Base-by-base conservation (phyloP, 2,329 filamentous ascomycete species). In the Fusarium tjaetaba region DNA sequence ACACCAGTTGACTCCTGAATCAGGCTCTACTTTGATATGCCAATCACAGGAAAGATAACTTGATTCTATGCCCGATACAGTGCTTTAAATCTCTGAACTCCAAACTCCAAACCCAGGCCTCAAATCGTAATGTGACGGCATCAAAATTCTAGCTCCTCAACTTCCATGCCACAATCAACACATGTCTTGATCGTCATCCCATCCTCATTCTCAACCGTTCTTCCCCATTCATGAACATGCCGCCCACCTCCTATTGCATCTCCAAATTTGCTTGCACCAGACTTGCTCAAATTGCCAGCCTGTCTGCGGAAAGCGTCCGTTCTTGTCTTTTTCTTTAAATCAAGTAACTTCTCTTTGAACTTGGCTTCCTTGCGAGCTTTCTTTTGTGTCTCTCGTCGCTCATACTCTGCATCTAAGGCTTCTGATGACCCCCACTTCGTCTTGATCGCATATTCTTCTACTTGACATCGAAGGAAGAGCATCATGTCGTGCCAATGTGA, bases 401-500 rank as follows among this genome's bases (percentile, higher is more conserved):
- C 94, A 77, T 96, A 98, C 83, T 98, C 96, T 10, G 89, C 94
- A 80, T 98, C 96, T 9, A 98, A 84, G 1, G 92, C 93, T 79
- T 96, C 95, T 0, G 93, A 84, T 0, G 92, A 94, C 0, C 96
- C 96, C 96, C 96, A 99, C 84, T 98, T 98, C 73, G 90, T 91
- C 3, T 88, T 90, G 77, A 98, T 92, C 1, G 96, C 96, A 80
- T 98, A 98, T 64, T 95, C 94, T 80, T 99, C 96, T 5, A 99
- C 94, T 80, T 99, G 96, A 69, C 91, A 97, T 2, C 96, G 92
- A 28, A 99, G 86, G 80, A 96, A 99, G 5, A 99, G 88, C 92
- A 97, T 97, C 96, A 99, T 99, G 85, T 97, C 94, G 82, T 98
- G 95, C 94, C 95, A 99, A 66, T 95, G 95, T 0, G 93, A 91